A percentile compares a stretch with the other conserved stretches of the same genome.
Conservation (phyloP, 192 early-diverging fungal species). For the Chytriomyces sp. region DNA sequence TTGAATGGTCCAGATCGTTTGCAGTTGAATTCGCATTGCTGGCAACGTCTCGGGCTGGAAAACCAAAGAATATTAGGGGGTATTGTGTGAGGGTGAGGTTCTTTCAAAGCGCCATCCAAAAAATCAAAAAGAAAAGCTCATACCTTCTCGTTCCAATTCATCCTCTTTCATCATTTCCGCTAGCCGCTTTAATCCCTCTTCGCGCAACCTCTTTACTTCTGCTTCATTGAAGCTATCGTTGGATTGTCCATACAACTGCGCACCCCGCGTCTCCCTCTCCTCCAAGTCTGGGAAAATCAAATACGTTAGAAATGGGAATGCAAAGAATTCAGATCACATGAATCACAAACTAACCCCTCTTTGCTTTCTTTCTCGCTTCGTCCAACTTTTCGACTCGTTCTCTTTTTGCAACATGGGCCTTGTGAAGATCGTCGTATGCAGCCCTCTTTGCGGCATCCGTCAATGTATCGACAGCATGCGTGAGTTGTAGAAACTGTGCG, state of each 20-base stretch:
- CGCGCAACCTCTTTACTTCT: slow-evolving; percentile 33
- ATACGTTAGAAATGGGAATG: too few relatives aligned
- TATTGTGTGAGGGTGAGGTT: too few relatives aligned
- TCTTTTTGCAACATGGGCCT: slow-evolving; percentile 35
- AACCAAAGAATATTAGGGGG: too few relatives aligned
- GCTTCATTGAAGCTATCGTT: slow-evolving; percentile 31
- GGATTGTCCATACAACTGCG: slow-evolving; percentile 6
- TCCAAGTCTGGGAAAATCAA: slow-evolving; percentile 26
- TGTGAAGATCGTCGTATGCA: slow-evolving; percentile 71
- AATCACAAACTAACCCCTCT: slow-evolving; percentile 1
- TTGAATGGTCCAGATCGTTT: slow-evolving; percentile 3
- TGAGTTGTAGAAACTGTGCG: slow-evolving; percentile 89
- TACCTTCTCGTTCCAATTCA: slow-evolving; percentile 38
- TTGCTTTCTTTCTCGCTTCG: slow-evolving; percentile 15
- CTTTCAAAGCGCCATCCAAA: too few relatives aligned
- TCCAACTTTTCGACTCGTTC: slow-evolving; percentile 39
- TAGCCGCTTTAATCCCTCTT: slow-evolving; percentile 40
- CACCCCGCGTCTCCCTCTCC: slow-evolving; percentile 25
- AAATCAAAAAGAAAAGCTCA: too few relatives aligned
- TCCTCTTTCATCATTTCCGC: slow-evolving; percentile 44
- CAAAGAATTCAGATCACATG: not conserved
- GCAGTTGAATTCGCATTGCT: not conserved
- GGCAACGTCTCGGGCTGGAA: too few relatives aligned
- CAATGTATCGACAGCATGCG: slow-evolving; percentile 86
- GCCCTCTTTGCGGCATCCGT: slow-evolving; percentile 80